Conservation (phyloP, 2,329 filamentous ascomycete genomes). For the Talaromyces pinophilus region DNA sequence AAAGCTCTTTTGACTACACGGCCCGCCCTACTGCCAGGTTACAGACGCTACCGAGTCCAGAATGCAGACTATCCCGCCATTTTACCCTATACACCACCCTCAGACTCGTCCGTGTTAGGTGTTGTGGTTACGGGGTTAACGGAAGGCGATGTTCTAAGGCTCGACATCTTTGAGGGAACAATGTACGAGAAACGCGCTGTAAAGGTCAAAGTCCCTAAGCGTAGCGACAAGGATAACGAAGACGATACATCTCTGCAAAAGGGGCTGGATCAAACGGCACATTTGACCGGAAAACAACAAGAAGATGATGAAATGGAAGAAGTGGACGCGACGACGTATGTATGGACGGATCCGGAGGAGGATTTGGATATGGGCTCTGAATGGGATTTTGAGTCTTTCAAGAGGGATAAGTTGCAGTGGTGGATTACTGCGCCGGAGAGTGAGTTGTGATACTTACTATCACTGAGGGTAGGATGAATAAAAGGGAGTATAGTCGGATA, state of each 20-base stretch:
- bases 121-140: slow-evolving; percentile 77
- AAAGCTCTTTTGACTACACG: slow-evolving; percentile 61
- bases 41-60: slow-evolving; percentile 70
- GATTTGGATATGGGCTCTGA: slow-evolving; percentile 66
- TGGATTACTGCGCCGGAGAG: slow-evolving; percentile 56
- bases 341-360: slow-evolving; percentile 55
- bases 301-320: slow-evolving; percentile 28
- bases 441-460: slow-evolving; percentile 36
- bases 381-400: slow-evolving; percentile 88
- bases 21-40: slow-evolving; percentile 73
- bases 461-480: not conserved
- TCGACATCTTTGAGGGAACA: slow-evolving; percentile 79
- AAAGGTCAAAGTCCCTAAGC: slow-evolving; percentile 40
- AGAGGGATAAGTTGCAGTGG: slow-evolving; percentile 67
- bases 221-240: slow-evolving; percentile 30
- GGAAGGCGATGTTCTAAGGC: slow-evolving; percentile 68
- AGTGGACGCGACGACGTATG: slow-evolving; percentile 63
- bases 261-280: slow-evolving; percentile 54
- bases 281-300: slow-evolving; percentile 26
- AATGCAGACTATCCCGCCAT: slow-evolving; percentile 80
- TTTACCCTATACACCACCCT: slow-evolving; percentile 38
- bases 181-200: slow-evolving; percentile 65
- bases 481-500: not conserved
- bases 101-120: slow-evolving; percentile 62
- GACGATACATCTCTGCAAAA: slow-evolving; percentile 40